Evolutionary conservation across 768 basidiomycete genomes (phyloP).

Genomic region (Suillus hirtellus): DNA sequence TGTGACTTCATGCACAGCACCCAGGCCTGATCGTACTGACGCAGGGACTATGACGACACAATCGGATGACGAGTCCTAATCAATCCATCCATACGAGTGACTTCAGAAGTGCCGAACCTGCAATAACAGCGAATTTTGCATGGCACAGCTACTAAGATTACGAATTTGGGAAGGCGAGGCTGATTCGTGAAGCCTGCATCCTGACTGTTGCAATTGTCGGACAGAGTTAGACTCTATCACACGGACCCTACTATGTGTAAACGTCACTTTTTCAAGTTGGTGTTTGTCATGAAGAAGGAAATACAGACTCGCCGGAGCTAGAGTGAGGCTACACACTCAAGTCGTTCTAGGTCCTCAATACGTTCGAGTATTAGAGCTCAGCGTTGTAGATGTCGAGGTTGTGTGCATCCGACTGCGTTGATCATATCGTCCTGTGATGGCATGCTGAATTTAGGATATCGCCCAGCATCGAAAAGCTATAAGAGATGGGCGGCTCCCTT

Average conservation of each 20-base stretch:
- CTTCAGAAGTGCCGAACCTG: background rate
- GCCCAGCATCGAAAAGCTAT: too few species aligned
- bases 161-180: background rate
- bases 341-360: too few species aligned
- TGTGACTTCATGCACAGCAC: background rate
- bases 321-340: background rate
- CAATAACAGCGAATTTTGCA: background rate
- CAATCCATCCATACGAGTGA: background rate
- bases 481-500: too few species aligned
- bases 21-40: background rate
- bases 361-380: conserved; percentile 25
- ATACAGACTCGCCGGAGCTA: background rate
- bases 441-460: too few species aligned
- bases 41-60: background rate
- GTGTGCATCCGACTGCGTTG: background rate
- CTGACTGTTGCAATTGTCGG: background rate
- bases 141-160: too few species aligned
- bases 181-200: background rate
- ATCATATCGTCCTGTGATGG: too few species aligned
- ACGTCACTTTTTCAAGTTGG: background rate
- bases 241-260: background rate
- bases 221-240: background rate
- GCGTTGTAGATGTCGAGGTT: background rate
- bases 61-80: background rate
- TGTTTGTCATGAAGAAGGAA: background rate